Evolutionary conservation across 1,139 yeast genomes (phyloP).

Genomic region (Magnusiomyces magnusii): DNA sequence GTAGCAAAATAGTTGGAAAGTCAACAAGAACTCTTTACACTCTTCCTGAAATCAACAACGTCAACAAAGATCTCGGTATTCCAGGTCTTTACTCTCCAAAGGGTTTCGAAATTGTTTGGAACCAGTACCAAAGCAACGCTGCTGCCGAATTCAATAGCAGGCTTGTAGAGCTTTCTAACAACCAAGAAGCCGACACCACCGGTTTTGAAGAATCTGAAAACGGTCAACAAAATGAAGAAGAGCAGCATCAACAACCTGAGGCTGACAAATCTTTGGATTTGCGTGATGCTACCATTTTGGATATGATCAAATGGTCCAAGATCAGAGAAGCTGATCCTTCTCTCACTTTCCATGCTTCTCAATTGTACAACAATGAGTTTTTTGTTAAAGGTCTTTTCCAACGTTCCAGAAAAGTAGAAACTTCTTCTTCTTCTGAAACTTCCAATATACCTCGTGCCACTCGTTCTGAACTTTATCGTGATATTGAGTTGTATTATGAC

Average conservation of each 20-base stretch:
- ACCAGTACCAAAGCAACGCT: slow-evolving; percentile 64
- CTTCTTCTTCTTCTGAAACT: slow-evolving; percentile 14
- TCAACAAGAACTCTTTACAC: slow-evolving; percentile 18
- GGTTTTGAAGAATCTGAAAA: background rate
- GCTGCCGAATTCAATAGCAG: slow-evolving; percentile 55
- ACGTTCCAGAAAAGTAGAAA: slow-evolving; percentile 10
- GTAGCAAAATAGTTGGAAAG: background rate
- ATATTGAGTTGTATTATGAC: slow-evolving; percentile 5
- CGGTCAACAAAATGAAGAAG: slow-evolving; percentile 5
- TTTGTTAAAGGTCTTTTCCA: slow-evolving; percentile 45
- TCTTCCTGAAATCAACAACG: slow-evolving; percentile 29
- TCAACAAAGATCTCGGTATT: slow-evolving; percentile 43
- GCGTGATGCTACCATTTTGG: background rate
- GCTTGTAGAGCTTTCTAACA: background rate
- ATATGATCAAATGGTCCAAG: background rate
- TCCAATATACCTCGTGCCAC: slow-evolving; percentile 5
- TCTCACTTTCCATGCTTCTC: slow-evolving; percentile 74
- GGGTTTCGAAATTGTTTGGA: slow-evolving; percentile 76
- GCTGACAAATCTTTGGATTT: background rate
- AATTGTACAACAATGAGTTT: slow-evolving; percentile 86
- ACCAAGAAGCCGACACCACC: too few relatives aligned
- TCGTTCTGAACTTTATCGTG: slow-evolving; percentile 1
- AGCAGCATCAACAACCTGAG: too few relatives aligned
- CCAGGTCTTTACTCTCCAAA: slow-evolving; percentile 61
- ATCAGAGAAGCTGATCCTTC: slow-evolving; percentile 6